Conservation (phyloP, 495 filamentous ascomycete genomes). For the Penicillium nucicola region DNA sequence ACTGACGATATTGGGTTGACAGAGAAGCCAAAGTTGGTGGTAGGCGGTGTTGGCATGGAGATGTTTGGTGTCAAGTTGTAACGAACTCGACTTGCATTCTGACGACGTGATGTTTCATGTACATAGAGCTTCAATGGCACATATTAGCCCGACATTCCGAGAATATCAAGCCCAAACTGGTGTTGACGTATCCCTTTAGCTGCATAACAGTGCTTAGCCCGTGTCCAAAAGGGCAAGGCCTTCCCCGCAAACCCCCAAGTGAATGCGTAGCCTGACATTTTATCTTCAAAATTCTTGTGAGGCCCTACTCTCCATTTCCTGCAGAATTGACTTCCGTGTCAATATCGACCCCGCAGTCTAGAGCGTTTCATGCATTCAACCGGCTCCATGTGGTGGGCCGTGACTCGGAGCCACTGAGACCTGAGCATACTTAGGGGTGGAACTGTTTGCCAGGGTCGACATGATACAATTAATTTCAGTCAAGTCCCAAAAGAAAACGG, state of each 20-base stretch:
- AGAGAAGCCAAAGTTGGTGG: conserved; percentile 30
- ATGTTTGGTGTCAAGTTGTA: conserved; percentile 24
- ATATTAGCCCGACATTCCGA: not conserved
- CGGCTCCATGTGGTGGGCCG: not conserved
- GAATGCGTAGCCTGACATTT: not conserved
- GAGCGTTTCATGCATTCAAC: not conserved
- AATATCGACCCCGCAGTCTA: conserved; percentile 1
- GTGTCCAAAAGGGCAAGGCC: conserved; percentile 4
- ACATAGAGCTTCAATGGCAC: conserved; percentile 1
- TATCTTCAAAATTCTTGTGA: too few species aligned
- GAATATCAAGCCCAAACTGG: not conserved
- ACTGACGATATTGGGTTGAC: not conserved
- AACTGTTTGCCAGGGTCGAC: too few species aligned
- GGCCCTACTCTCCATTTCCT: too few species aligned
- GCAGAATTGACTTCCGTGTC: not conserved
- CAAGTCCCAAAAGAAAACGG: too few species aligned
- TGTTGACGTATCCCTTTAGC: not conserved
- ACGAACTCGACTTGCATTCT: conserved; percentile 2
- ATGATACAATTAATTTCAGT: not conserved
- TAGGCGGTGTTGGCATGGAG: conserved; percentile 58
- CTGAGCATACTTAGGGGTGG: too few species aligned
- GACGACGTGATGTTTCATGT: conserved; percentile 16
- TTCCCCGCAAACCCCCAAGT: not conserved
- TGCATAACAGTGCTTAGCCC: not conserved
- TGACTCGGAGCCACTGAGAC: not conserved